These are phyloP conservation scores for Setaria italica DNA, from an alignment of 202 grass and related monocot genomes.

Conservation along the genomic window DNA sequence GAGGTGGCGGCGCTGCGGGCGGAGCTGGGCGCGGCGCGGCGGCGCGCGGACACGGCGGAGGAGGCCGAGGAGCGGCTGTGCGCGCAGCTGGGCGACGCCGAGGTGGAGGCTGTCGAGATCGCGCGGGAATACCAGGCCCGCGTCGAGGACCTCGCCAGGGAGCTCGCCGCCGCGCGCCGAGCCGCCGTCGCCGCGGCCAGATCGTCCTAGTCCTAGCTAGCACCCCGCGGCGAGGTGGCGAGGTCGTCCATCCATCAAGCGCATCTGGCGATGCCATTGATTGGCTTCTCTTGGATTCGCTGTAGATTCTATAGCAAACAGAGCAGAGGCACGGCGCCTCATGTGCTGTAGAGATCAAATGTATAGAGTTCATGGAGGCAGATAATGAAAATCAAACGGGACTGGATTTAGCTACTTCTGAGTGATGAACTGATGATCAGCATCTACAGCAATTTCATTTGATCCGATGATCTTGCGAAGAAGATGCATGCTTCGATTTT, in stretches of 20 bases:
- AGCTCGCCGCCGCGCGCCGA: conserved; percentile 33
- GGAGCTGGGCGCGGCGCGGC: conserved; percentile 44
- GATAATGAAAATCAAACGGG: neutral
- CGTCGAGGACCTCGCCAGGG: conserved; percentile 26
- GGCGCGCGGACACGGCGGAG: conserved; percentile 54
- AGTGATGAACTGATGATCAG: no score
- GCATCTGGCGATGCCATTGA: neutral
- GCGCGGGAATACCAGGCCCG: conserved; percentile 14
- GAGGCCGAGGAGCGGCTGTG: conserved; percentile 64
- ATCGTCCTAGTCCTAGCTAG: no score
- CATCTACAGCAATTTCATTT: no score
- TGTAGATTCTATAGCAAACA: neutral
- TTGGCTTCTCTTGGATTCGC: neutral
- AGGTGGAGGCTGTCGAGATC: conserved; percentile 50
- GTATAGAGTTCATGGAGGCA: neutral
- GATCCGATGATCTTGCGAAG: no score
- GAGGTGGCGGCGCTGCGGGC: conserved; percentile 50
- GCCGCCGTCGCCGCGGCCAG: no score
- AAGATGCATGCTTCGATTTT: no score
- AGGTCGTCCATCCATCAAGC: no score
- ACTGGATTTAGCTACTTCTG: neutral
- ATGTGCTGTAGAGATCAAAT: neutral
- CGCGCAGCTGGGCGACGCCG: conserved; percentile 58
- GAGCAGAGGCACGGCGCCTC: no score
- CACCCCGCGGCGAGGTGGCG: no score